These are phyloP conservation scores for Sporothrix euskadiensis DNA, from an alignment of 2,329 filamentous ascomycete genomes.

Conservation along the genomic window DNA sequence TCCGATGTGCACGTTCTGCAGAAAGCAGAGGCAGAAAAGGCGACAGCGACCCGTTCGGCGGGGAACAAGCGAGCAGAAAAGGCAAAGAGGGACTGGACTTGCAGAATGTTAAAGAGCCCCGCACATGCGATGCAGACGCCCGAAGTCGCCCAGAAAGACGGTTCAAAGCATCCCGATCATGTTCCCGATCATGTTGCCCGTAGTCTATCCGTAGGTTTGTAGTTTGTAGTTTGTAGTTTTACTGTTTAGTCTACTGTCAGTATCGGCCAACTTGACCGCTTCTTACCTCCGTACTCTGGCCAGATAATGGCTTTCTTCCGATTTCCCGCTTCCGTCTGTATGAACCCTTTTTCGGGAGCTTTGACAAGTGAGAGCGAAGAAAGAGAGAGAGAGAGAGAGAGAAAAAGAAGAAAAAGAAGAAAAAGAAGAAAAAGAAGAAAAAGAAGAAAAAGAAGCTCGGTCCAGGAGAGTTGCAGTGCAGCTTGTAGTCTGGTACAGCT, in stretches of 20 bases:
- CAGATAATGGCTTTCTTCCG: not conserved
- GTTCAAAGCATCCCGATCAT: not conserved
- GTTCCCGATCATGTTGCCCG: not conserved
- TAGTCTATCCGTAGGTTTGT: not conserved
- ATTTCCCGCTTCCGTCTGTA: not conserved
- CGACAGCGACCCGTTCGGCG: not conserved
- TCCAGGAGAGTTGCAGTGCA: not conserved
- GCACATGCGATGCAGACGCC: conserved; percentile 15
- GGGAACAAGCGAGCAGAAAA: not conserved
- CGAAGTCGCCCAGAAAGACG: not conserved
- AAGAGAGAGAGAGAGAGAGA: not conserved
- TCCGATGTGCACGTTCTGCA: not conserved
- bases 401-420: not conserved
- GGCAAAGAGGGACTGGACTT: not conserved
- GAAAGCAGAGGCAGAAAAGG: not conserved
- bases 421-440: not conserved
- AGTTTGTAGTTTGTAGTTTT: not conserved
- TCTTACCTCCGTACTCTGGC: not conserved
- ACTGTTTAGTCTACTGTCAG: not conserved
- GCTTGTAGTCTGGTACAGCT: not conserved
- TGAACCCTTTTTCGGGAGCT: not conserved
- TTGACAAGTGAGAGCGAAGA: not conserved
- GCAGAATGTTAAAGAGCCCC: not conserved
- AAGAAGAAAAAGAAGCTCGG: not conserved
- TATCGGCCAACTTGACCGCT: conserved; percentile 16